Base-by-base conservation (phyloP, 768 basidiomycete genomes). In the Leccinum olivaceopallidum region DNA sequence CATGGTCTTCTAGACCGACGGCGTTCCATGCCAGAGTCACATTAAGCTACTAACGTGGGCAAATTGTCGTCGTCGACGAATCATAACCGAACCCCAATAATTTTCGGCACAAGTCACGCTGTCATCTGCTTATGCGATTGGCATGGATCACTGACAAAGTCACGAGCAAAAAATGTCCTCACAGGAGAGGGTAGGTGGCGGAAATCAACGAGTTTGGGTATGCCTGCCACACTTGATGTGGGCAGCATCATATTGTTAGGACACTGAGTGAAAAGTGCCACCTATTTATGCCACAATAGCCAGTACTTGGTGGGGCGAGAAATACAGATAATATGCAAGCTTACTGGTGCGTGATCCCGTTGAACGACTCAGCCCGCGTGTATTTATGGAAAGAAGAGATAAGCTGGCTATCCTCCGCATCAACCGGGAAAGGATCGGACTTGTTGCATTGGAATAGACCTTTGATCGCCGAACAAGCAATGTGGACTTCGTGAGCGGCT, bases 51-150 rank as follows among this genome's bases (percentile, higher is more conserved):
- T 13, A 57, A 24, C 24, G 6, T 57, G 20, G n/a, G 20, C 12
- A 47, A 22, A 47, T 47, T 47, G 44, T 48, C 4, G 30, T 57
- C 20, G 16, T 28, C 32, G n/a, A 39, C 12, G 48, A n/a, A 13
- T 62, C 14, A 4, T 22, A 12, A 16, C 54, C 18, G 24, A 7
- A 34, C 4, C 26, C 36, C 54, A 18, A 44, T 36, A 32, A 52
- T 28, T 53, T 18, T n/a, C 1, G 4, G 58, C 54, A 28, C 44
- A 63, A 64, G 28, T 57, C 4, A 42, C 52, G 49, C 49, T 47
- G 32, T 58, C 42, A 13, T 22, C 9, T 42, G 39, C 8, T 42
- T 42, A 2, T 44, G n/a, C 42, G 9, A n/a, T 10, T 10, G n/a
- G 5, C n/a, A 44, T 20, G 44, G 20, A 22, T 47, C 20, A 47